Percentiles rank a stretch among this genome's conserved stretches.
These are phyloP conservation scores for Tuber brumale DNA, from an alignment of 495 filamentous ascomycete species.

Conservation along the genomic window DNA sequence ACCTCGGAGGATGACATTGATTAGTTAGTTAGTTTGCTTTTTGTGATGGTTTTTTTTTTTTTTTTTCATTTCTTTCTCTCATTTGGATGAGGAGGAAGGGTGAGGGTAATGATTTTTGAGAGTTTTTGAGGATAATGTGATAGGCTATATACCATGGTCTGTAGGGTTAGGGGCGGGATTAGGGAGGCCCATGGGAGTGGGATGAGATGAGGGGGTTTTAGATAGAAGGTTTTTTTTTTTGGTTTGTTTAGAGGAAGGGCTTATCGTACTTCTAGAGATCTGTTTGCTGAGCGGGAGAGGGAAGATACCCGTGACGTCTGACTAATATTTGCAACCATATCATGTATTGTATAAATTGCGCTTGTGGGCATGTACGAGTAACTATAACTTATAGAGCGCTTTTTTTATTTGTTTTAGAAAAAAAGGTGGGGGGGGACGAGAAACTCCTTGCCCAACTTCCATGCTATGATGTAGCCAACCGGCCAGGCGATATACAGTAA, in stretches of 20 bases:
- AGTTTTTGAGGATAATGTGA: not conserved
- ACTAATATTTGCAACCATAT: not conserved
- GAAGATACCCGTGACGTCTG: not conserved
- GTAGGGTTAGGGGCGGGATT: not conserved
- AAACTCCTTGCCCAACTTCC: not conserved
- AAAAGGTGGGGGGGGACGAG: not conserved
- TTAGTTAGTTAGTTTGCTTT: slow-evolving; percentile 44
- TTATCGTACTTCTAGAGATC: not conserved
- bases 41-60: not conserved
- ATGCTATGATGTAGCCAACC: not conserved
- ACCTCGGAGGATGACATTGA: slow-evolving; percentile 53
- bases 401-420: not conserved
- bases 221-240: not conserved
- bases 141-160: not conserved
- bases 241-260: not conserved
- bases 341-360: not conserved
- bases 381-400: not conserved
- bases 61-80: not conserved
- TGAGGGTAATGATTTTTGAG: slow-evolving; percentile 9
- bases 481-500: not conserved
- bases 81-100: not conserved
- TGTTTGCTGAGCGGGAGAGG: not conserved
- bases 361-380: not conserved
- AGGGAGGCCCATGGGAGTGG: not conserved
- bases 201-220: not conserved